Conservation (phyloP, 1,284 basidiomycete genomes). For the Ustilago nuda region DNA sequence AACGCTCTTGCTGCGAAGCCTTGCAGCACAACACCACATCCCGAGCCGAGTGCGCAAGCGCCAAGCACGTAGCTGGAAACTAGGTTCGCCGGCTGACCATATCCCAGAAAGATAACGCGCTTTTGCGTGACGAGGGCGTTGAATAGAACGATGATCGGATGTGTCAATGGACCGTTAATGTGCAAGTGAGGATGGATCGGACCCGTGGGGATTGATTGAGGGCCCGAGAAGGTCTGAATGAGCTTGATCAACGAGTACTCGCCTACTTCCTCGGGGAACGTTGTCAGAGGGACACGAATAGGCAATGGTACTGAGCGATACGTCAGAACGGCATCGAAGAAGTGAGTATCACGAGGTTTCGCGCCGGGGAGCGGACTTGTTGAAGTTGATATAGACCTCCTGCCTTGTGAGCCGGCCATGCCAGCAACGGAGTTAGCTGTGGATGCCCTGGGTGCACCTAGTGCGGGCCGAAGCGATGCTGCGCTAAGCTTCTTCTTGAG, state of each 20-base stretch:
- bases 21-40: constrained; percentile 82
- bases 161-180: constrained; percentile 87
- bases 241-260: constrained; percentile 96
- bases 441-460: constrained; percentile 40
- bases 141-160: constrained; percentile 92
- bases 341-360: constrained; percentile 82
- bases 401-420: constrained; percentile 8
- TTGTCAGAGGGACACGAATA: constrained; percentile 57
- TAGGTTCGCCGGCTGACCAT: constrained; percentile 79
- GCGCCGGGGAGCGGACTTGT: constrained; percentile 23
- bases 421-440: constrained; percentile 40
- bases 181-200: constrained; percentile 91
- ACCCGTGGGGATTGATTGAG: constrained; percentile 73
- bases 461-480: constrained; percentile 34
- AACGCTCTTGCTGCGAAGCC: constrained; percentile 88
- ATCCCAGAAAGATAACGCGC: constrained; percentile 91
- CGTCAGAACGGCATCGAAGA: constrained; percentile 83
- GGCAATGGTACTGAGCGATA: constrained; percentile 71
- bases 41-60: constrained; percentile 89
- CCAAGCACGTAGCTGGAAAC: constrained; percentile 91
- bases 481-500: constrained; percentile 46
- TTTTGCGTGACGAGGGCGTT: constrained; percentile 94
- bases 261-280: constrained; percentile 84
- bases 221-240: constrained; percentile 85
- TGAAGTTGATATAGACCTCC: constrained; percentile 19